A percentile compares a stretch with the other conserved stretches of the same genome.
Evolutionary conservation across 192 early-diverging fungal species (phyloP).

Genomic region (Lobosporangium transversale): DNA sequence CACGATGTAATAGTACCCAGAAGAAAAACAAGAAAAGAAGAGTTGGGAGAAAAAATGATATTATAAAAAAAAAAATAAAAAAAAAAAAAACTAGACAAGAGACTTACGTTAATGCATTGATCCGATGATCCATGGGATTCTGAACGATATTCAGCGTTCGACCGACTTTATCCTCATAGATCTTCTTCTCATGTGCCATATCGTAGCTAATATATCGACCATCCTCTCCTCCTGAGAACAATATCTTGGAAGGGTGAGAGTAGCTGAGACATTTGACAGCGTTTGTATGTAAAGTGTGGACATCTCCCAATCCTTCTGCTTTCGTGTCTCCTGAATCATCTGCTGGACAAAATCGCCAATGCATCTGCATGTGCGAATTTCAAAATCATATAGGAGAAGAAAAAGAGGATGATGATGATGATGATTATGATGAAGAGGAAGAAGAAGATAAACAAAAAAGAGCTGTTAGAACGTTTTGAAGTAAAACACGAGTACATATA

Average conservation of each 20-base stretch:
- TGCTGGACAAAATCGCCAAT: slow-evolving; percentile 23
- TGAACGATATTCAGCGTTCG: slow-evolving; percentile 11
- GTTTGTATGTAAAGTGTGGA: slow-evolving; percentile 13
- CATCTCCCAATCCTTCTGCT: background rate
- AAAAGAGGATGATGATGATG: too few relatives aligned
- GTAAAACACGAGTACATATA: background rate
- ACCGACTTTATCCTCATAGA: slow-evolving; percentile 4
- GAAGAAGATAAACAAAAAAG: too few relatives aligned
- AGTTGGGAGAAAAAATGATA: background rate
- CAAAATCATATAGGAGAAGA: background rate
- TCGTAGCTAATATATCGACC: slow-evolving; percentile 17
- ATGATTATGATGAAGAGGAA: too few relatives aligned
- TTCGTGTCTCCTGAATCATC: background rate
- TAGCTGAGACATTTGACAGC: slow-evolving; percentile 1
- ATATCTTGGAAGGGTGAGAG: slow-evolving; percentile 10
- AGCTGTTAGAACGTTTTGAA: too few relatives aligned
- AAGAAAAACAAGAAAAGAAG: background rate
- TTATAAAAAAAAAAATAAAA: background rate
- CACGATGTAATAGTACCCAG: too few relatives aligned
- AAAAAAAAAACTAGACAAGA: background rate
- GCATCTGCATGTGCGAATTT: background rate
- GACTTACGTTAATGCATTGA: slow-evolving; percentile 37
- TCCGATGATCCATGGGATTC: slow-evolving; percentile 26
- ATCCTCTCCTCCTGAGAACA: slow-evolving; percentile 26
- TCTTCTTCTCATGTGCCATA: background rate